These are phyloP conservation scores for Hericium rajendrae DNA, from an alignment of 768 basidiomycete species.

Conservation along the genomic window DNA sequence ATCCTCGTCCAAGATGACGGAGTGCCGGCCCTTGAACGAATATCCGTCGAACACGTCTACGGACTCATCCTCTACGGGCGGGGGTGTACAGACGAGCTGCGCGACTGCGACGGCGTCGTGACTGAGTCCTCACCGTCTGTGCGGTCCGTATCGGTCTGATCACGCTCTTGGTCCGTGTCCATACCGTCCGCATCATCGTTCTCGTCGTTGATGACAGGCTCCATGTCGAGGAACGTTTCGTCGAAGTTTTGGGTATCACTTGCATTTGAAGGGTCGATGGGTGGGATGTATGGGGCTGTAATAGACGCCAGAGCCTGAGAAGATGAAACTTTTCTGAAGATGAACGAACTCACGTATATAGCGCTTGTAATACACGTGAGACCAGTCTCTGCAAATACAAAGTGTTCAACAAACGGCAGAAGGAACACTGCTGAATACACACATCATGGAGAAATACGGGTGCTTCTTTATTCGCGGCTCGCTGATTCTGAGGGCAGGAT, in stretches of 20 bases:
- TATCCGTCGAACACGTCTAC: conserved; percentile 90
- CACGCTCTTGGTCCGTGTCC: conserved; percentile 63
- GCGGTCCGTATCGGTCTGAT: conserved; percentile 58
- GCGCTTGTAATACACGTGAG: conserved; percentile 88
- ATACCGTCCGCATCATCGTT: conserved; percentile 26
- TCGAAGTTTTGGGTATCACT: conserved; percentile 98
- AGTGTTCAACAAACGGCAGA: conserved; percentile 7
- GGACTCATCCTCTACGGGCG: conserved; percentile 33
- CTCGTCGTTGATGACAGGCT: conserved; percentile 80
- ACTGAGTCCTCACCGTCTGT: conserved; percentile 70
- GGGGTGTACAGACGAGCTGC: conserved; percentile 59
- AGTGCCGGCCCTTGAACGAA: conserved; percentile 83
- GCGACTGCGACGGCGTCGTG: conserved; percentile 72
- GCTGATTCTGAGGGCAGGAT: conserved; percentile 82
- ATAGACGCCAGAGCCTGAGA: conserved; percentile 8
- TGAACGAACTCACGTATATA: conserved; percentile 69
- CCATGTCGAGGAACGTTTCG: conserved; percentile 93
- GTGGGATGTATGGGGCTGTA: conserved; percentile 85
- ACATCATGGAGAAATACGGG: conserved; percentile 94
- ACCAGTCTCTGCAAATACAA: conserved; percentile 62
- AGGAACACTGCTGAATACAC: conserved; percentile 22
- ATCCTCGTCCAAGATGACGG: conserved; percentile 67
- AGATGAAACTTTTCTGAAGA: conserved; percentile 1
- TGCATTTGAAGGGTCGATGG: conserved; percentile 84
- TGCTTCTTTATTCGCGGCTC: conserved; percentile 92